Conservation (phyloP, 106 monocot genomes). For the Dendrobium nobile region DNA sequence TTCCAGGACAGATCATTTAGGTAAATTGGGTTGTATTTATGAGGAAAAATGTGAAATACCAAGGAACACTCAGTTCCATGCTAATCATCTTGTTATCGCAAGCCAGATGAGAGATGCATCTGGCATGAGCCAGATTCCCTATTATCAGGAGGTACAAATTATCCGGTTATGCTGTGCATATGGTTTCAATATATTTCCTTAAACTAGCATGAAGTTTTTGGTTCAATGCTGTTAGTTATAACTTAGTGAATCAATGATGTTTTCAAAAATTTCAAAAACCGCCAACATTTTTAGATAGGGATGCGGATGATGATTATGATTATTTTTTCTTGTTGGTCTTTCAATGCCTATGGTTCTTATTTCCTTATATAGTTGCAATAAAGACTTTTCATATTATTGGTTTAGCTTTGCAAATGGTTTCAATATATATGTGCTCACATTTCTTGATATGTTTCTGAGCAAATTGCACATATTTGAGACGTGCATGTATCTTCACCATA, state of each 20-base stretch:
- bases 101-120: background rate
- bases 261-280: background rate
- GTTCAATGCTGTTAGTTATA: background rate
- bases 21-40: conserved; percentile 6
- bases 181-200: background rate
- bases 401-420: background rate
- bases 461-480: background rate
- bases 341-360: background rate
- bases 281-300: background rate
- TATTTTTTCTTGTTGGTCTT: background rate
- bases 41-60: background rate
- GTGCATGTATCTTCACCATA: background rate
- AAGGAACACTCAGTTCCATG: background rate
- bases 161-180: background rate
- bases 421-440: background rate
- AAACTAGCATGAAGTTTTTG: background rate
- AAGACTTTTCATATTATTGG: background rate
- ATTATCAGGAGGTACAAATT: conserved; percentile 25
- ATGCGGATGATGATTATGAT: background rate
- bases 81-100: background rate
- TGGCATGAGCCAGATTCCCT: conserved; percentile 11
- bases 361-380: background rate
- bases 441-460: background rate
- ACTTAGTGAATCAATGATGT: background rate
- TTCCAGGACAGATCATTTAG: background rate